Conservation (phyloP, 345 rosid genomes). For the Excoecaria agallocha region DNA sequence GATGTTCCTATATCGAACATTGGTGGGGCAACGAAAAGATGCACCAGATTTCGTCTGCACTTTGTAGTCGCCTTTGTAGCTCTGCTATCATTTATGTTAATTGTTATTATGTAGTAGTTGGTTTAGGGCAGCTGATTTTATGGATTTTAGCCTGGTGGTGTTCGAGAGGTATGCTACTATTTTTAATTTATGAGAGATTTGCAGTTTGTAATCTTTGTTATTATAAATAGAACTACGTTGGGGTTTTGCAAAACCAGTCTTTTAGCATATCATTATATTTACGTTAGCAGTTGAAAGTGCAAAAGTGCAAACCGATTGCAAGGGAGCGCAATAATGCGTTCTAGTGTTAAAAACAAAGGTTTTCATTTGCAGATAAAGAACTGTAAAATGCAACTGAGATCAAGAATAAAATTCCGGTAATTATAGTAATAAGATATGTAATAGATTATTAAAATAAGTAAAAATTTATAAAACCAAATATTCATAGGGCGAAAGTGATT, state of each 20-base stretch:
- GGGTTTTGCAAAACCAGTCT: slow-evolving; percentile 12
- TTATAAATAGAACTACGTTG: slow-evolving; percentile 17
- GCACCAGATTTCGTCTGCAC: slow-evolving; percentile 72
- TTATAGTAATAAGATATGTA: too few species aligned
- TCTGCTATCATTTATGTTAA: slow-evolving; percentile 4
- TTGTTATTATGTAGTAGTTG: slow-evolving; percentile 23
- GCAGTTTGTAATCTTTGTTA: slow-evolving; percentile 26
- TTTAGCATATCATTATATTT: not conserved
- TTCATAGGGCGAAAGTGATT: too few species aligned
- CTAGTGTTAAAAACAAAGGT: too few species aligned
- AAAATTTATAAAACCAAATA: too few species aligned
- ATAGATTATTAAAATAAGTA: too few species aligned
- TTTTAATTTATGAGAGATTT: slow-evolving; percentile 26
- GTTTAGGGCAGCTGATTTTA: slow-evolving; percentile 26
- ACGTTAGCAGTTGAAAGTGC: not conserved
- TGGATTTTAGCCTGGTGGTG: slow-evolving; percentile 32
- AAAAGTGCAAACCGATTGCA: too few species aligned
- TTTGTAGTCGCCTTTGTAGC: slow-evolving; percentile 35
- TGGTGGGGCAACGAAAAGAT: slow-evolving; percentile 75
- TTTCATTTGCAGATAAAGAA: too few species aligned
- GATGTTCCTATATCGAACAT: slow-evolving; percentile 79
- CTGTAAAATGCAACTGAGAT: too few species aligned
- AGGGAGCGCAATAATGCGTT: too few species aligned
- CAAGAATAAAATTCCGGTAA: too few species aligned
- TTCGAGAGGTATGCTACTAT: slow-evolving; percentile 24